These are phyloP conservation scores for Dichomitus squalens DNA, from an alignment of 1,284 basidiomycete genomes.

Conservation along the genomic window DNA sequence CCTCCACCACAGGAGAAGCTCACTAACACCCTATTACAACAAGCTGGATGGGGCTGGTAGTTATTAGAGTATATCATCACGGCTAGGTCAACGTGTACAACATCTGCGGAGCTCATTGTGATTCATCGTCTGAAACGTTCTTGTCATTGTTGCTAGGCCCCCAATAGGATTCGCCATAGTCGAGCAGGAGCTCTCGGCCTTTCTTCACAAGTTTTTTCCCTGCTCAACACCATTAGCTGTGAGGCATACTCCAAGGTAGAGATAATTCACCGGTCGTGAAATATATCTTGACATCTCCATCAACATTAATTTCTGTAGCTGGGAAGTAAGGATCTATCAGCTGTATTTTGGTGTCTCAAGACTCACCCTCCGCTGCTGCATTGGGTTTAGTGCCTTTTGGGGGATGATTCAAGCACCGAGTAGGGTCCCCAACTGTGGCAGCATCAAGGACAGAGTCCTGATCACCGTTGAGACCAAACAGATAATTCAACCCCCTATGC, in stretches of 20 bases:
- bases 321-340: not conserved
- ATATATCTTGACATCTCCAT: slow-evolving; percentile 60
- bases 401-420: slow-evolving; percentile 63
- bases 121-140: too few relatives aligned
- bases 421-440: slow-evolving; percentile 52
- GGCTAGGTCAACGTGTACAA: too few relatives aligned
- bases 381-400: slow-evolving; percentile 35
- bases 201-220: slow-evolving; percentile 36
- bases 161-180: slow-evolving; percentile 51
- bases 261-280: slow-evolving; percentile 51
- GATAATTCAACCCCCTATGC: slow-evolving; percentile 54
- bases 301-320: slow-evolving; percentile 51
- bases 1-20: slow-evolving; percentile 27
- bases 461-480: slow-evolving; percentile 49
- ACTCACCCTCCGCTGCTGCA: slow-evolving; percentile 46
- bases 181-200: slow-evolving; percentile 50
- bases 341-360: not conserved
- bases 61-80: too few relatives aligned
- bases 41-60: slow-evolving; percentile 35
- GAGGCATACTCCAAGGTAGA: not conserved
- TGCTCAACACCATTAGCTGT: not conserved
- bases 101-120: too few relatives aligned
- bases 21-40: slow-evolving; percentile 31
- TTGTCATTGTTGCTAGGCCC: too few relatives aligned
- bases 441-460: slow-evolving; percentile 48